These are phyloP conservation scores for Diaporthe australafricana DNA, from an alignment of 2,329 filamentous ascomycete species.

Conservation along the genomic window DNA sequence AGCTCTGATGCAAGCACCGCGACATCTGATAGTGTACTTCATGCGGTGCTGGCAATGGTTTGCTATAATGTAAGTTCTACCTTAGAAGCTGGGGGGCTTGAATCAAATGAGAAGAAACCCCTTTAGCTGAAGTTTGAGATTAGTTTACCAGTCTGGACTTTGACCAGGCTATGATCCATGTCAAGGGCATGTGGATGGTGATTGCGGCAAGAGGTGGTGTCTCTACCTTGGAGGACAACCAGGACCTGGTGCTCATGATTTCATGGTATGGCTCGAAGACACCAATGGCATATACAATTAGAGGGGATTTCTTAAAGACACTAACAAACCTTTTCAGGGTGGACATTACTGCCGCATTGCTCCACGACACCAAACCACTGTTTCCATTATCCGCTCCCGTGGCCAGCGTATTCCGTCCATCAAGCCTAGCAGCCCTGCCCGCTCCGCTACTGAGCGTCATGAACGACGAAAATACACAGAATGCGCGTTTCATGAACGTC, in stretches of 20 bases:
- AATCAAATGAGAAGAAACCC: neutral
- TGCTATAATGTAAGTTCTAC: conserved; percentile 12
- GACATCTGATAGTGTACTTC: neutral
- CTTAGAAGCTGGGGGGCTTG: neutral
- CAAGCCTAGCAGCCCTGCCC: neutral
- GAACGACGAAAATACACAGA: neutral
- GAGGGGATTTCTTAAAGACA: neutral
- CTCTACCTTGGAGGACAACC: neutral
- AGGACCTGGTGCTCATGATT: conserved; percentile 7
- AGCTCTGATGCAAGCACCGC: neutral
- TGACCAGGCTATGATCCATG: neutral
- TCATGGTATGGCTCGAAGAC: neutral
- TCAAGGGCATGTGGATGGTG: conserved; percentile 1
- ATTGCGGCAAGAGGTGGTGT: conserved; percentile 4
- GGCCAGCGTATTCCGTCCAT: neutral
- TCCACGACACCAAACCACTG: neutral
- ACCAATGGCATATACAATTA: neutral
- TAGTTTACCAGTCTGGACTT: conserved; percentile 6
- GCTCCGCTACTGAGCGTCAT: neutral
- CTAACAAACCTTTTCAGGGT: neutral
- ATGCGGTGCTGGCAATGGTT: neutral
- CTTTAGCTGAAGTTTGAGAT: neutral
- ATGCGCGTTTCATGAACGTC: neutral
- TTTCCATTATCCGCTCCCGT: neutral
- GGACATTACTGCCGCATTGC: conserved; percentile 8